Percentiles rank a stretch among this genome's conserved stretches.
These are phyloP conservation scores for Lipomyces kockii DNA, from an alignment of 805 yeast genomes.

Conservation along the genomic window DNA sequence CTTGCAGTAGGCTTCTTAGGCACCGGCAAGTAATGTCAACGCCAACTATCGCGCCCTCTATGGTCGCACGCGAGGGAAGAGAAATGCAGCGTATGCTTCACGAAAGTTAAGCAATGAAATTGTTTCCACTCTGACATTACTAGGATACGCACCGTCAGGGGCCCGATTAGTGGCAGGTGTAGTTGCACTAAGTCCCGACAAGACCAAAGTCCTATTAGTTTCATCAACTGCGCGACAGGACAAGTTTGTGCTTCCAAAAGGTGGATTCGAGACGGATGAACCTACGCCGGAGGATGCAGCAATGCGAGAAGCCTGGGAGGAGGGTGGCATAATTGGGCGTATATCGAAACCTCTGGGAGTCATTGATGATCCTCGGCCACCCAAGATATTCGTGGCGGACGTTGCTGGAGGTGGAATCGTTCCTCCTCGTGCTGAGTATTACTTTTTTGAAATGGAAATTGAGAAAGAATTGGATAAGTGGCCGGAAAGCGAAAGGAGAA, in stretches of 20 bases:
- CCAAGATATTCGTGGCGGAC: constrained; percentile 46
- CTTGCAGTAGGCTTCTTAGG: background rate
- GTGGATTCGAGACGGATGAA: constrained; percentile 89
- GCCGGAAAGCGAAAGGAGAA: constrained; percentile 74
- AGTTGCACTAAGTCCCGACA: constrained; percentile 64
- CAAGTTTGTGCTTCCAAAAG: constrained; percentile 91
- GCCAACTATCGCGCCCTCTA: constrained; percentile 32
- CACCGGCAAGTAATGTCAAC: background rate
- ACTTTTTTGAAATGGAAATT: constrained; percentile 78
- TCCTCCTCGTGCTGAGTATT: constrained; percentile 83
- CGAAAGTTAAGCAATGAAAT: background rate
- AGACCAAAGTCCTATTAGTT: constrained; percentile 72
- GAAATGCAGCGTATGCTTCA: constrained; percentile 43
- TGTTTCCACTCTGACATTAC: constrained; percentile 2
- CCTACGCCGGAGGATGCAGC: constrained; percentile 59
- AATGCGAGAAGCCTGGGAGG: constrained; percentile 95
- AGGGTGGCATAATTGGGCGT: constrained; percentile 83
- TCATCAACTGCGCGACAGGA: constrained; percentile 70
- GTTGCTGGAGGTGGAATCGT: constrained; percentile 43
- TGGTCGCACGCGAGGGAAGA: constrained; percentile 48
- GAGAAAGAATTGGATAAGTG: constrained; percentile 61
- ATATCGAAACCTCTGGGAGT: constrained; percentile 62
- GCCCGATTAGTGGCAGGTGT: constrained; percentile 95
- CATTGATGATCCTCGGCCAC: constrained; percentile 64
- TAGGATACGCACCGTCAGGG: constrained; percentile 60